Evolutionary conservation across 129 eudicot species (phyloP).

Genomic region (Flaveria sonorensis): DNA sequence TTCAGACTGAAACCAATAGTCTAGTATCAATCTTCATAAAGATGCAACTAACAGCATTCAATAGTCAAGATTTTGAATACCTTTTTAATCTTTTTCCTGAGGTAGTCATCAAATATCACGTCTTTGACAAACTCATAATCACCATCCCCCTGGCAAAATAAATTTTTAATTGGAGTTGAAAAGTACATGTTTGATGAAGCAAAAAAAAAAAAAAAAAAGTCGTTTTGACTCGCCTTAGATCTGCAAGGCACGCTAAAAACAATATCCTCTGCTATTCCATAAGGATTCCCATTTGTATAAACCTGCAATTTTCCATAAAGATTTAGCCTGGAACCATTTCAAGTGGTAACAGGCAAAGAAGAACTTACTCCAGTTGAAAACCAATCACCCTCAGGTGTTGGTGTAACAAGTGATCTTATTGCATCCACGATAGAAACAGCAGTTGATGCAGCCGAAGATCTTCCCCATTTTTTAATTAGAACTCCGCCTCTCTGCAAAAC

Average conservation of each 20-base stretch:
- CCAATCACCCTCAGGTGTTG: constrained; percentile 98
- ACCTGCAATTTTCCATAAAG: constrained; percentile 48
- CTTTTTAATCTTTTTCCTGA: constrained; percentile 69
- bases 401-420: constrained; percentile 83
- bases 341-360: background rate
- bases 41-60: background rate
- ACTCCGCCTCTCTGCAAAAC: constrained; percentile 84
- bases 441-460: constrained; percentile 99
- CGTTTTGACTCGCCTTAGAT: constrained; percentile 60
- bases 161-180: background rate
- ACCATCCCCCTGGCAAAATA: constrained; percentile 75
- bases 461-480: constrained; percentile 93
- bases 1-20: constrained; percentile 54
- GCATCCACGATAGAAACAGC: constrained; percentile 98
- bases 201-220: constrained; percentile 1
- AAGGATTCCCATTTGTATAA: constrained; percentile 88
- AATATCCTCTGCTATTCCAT: constrained; percentile 91
- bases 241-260: constrained; percentile 99
- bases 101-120: constrained; percentile 79
- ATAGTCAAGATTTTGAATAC: constrained; percentile 30
- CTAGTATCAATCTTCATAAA: background rate
- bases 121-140: constrained; percentile 95
- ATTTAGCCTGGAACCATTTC: background rate
- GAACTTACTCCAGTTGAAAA: constrained; percentile 92
- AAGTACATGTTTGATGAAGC: background rate